These are phyloP conservation scores for Vanrija sp. DNA, from an alignment of 1,284 basidiomycete species.

Conservation along the genomic window DNA sequence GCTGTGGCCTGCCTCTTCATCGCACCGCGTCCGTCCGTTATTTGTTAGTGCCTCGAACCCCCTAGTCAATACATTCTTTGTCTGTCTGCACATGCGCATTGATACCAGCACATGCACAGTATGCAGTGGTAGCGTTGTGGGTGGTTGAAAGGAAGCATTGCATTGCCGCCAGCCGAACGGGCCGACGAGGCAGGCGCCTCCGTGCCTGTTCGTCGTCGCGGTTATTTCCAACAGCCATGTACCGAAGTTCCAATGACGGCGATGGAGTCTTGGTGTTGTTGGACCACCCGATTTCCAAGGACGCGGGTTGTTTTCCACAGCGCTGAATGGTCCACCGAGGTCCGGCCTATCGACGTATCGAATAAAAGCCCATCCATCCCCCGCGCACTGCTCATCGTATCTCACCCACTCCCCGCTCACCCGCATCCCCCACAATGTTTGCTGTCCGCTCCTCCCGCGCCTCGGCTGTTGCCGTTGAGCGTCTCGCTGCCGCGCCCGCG, in stretches of 20 bases:
- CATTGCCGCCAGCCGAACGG: no score
- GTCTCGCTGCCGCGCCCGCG: slow-evolving; percentile 1
- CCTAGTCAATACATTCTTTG: slow-evolving; percentile 1
- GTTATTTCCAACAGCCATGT: no score
- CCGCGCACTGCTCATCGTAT: not conserved
- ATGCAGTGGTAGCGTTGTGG: no score
- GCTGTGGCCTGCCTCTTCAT: not conserved
- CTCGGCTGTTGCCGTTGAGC: not conserved
- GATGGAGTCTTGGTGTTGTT: no score
- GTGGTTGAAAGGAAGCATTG: no score
- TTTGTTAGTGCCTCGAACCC: not conserved
- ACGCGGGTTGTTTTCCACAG: no score
- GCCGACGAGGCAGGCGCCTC: no score
- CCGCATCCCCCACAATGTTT: slow-evolving; percentile 6
- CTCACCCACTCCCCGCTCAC: not conserved
- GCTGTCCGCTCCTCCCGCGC: slow-evolving; percentile 10
- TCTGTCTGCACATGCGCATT: not conserved
- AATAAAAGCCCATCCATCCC: not conserved
- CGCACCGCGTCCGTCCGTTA: not conserved
- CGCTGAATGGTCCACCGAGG: no score
- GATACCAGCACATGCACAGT: no score
- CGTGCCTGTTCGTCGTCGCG: no score
- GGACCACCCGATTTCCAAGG: no score
- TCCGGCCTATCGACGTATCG: not conserved
- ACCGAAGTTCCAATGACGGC: no score